These are phyloP conservation scores for Bisporella sp. DNA, from an alignment of 2,329 filamentous ascomycete genomes.

Conservation along the genomic window DNA sequence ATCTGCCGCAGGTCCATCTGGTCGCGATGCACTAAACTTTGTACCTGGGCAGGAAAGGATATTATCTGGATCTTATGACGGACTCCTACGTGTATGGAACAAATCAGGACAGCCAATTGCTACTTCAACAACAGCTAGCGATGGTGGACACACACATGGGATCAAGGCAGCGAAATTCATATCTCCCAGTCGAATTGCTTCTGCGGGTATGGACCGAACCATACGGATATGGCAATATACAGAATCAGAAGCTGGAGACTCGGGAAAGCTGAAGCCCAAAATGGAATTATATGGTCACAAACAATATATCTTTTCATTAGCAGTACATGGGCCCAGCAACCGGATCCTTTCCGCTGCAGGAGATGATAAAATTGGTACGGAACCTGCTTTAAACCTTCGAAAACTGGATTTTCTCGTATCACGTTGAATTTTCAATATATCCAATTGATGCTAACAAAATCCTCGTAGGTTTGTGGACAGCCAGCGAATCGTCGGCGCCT, in stretches of 20 bases:
- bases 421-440: neutral
- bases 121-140: slow-evolving; percentile 58
- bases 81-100: slow-evolving; percentile 82
- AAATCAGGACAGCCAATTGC: slow-evolving; percentile 79
- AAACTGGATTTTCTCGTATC: neutral
- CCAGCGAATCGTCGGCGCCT: slow-evolving; percentile 68
- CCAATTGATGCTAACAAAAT: too few species aligned
- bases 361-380: slow-evolving; percentile 70
- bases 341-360: slow-evolving; percentile 80
- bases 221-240: slow-evolving; percentile 86
- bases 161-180: slow-evolving; percentile 82
- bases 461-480: slow-evolving; percentile 59
- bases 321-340: slow-evolving; percentile 64
- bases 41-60: slow-evolving; percentile 61
- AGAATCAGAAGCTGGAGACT: slow-evolving; percentile 54
- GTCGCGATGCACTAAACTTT: slow-evolving; percentile 44
- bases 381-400: neutral
- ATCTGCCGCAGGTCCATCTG: slow-evolving; percentile 57
- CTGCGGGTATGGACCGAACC: slow-evolving; percentile 76
- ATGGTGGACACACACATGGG: slow-evolving; percentile 68
- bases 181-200: slow-evolving; percentile 70
- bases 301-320: slow-evolving; percentile 65
- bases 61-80: slow-evolving; percentile 91
- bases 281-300: slow-evolving; percentile 82
- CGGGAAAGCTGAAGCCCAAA: slow-evolving; percentile 54